Conservation (phyloP, 2,329 filamentous ascomycete species). For the Parafenestella ontariensis region DNA sequence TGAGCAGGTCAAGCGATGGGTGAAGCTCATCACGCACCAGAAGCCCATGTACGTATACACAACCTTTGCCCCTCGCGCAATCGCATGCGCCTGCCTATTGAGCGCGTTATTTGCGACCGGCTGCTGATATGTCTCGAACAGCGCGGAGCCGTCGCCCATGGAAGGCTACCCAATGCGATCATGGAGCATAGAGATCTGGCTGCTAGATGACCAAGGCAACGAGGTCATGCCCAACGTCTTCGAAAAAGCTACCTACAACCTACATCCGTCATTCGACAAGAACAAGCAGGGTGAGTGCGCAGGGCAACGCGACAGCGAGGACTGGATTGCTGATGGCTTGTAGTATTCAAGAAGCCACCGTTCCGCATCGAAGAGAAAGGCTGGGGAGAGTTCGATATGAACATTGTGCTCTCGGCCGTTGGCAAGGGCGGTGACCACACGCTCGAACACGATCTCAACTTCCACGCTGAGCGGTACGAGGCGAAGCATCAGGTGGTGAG, state of each 20-base stretch:
- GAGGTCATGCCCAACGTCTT: constrained; percentile 84
- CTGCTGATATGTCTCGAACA: constrained; percentile 46
- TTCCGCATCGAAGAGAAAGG: constrained; percentile 93
- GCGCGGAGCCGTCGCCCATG: constrained; percentile 79
- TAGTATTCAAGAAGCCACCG: constrained; percentile 77
- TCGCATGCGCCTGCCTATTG: constrained; percentile 14
- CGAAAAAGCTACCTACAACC: constrained; percentile 88
- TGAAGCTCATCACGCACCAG: constrained; percentile 95
- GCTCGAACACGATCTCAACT: constrained; percentile 91
- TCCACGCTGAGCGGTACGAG: constrained; percentile 81
- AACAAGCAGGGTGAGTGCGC: constrained; percentile 74
- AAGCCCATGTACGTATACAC: constrained; percentile 76
- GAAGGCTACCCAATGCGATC: constrained; percentile 91
- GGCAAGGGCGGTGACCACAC: constrained; percentile 85
- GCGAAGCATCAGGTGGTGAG: constrained; percentile 75
- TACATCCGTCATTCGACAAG: constrained; percentile 93
- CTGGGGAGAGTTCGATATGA: constrained; percentile 99
- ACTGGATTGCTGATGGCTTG: constrained; percentile 3
- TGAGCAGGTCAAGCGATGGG: constrained; percentile 76
- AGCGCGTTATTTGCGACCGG: constrained; percentile 15
- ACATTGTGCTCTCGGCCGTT: constrained; percentile 79
- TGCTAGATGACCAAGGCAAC: constrained; percentile 86
- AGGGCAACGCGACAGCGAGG: neutral
- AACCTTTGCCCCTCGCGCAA: constrained; percentile 10
- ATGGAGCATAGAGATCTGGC: constrained; percentile 87